phyloP scores from a whole-genome alignment of 352 stramenopile genomes.

The Pythium guiyangense region DNA sequence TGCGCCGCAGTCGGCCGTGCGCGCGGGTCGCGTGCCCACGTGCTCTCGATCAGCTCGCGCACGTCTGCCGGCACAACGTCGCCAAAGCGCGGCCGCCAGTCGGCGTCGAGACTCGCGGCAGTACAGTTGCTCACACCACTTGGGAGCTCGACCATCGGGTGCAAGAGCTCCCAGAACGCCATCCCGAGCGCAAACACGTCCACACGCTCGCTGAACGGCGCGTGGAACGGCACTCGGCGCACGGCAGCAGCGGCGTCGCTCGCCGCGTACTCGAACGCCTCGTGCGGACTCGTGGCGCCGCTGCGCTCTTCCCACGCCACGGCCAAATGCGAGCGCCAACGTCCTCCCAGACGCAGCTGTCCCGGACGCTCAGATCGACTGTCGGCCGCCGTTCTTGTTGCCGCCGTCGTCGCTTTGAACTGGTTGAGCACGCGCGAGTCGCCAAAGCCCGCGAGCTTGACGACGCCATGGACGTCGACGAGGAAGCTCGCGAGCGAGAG shows the following conservation, averaged over 20 bases:
- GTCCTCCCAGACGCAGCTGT: not conserved
- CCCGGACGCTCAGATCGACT: not conserved
- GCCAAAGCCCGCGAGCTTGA: constrained; percentile 71
- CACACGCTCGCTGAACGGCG: constrained; percentile 53
- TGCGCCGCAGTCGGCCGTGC: constrained; percentile 34
- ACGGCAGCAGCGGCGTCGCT: constrained; percentile 35
- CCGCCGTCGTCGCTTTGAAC: constrained; percentile 1
- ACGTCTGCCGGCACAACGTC: constrained; percentile 25
- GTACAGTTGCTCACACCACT: constrained; percentile 19
- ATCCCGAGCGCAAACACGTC: constrained; percentile 77
- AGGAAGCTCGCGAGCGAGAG: constrained; percentile 75
- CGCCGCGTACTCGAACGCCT: constrained; percentile 59
- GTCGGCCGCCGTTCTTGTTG: too few relatives aligned
- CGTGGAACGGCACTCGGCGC: constrained; percentile 33
- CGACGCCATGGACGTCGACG: constrained; percentile 42
- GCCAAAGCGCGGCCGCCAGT: constrained; percentile 33
- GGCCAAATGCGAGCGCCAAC: not conserved
- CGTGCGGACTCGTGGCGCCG: constrained; percentile 20
- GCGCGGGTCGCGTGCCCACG: constrained; percentile 32
- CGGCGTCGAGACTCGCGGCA: constrained; percentile 44
- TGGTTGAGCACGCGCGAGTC: constrained; percentile 43
- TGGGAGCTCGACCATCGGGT: constrained; percentile 51
- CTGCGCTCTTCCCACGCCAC: constrained; percentile 13
- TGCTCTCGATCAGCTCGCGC: too few relatives aligned
- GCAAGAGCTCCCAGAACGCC: constrained; percentile 69